These are phyloP conservation scores for Aspergillus intermedius DNA, from an alignment of 2,329 filamentous ascomycete genomes.

Conservation along the genomic window DNA sequence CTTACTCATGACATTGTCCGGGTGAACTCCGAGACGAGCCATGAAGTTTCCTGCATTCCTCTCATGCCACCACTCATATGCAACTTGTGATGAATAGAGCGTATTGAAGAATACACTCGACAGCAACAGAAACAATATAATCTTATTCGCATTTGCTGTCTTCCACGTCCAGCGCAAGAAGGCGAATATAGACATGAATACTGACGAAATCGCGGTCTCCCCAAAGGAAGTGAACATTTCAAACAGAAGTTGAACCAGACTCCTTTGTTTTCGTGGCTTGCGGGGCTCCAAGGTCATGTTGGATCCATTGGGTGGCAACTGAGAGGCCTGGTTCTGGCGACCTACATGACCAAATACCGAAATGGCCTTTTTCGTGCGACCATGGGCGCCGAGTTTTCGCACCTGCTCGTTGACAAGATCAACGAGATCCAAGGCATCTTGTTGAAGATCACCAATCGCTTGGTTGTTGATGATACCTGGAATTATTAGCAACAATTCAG, in stretches of 20 bases:
- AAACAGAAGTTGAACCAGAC: conserved; percentile 61
- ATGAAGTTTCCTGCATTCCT: conserved; percentile 75
- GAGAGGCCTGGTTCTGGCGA: conserved; percentile 34
- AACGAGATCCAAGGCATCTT: conserved; percentile 43
- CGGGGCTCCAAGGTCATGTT: conserved; percentile 37
- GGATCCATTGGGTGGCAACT: conserved; percentile 29
- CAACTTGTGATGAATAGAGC: conserved; percentile 66
- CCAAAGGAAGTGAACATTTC: conserved; percentile 67
- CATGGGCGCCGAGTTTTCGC: conserved; percentile 39
- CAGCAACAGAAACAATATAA: conserved; percentile 64
- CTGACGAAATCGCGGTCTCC: conserved; percentile 66
- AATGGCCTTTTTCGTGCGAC: conserved; percentile 44
- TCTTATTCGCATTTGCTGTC: conserved; percentile 63
- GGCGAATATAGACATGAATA: conserved; percentile 72
- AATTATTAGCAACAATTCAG: conserved; percentile 6
- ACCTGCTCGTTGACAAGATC: conserved; percentile 48
- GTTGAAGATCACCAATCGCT: conserved; percentile 63
- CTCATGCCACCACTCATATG: conserved; percentile 77
- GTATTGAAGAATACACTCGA: conserved; percentile 67
- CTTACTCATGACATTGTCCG: conserved; percentile 74
- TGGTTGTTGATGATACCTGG: conserved; percentile 51
- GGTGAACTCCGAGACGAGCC: conserved; percentile 69
- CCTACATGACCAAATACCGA: conserved; percentile 45
- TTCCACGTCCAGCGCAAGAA: conserved; percentile 59
- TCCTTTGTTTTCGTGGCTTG: conserved; percentile 54